Evolutionary conservation across 164 flowering plant genomes (phyloP).

Genomic region (Magnolia sinica): DNA sequence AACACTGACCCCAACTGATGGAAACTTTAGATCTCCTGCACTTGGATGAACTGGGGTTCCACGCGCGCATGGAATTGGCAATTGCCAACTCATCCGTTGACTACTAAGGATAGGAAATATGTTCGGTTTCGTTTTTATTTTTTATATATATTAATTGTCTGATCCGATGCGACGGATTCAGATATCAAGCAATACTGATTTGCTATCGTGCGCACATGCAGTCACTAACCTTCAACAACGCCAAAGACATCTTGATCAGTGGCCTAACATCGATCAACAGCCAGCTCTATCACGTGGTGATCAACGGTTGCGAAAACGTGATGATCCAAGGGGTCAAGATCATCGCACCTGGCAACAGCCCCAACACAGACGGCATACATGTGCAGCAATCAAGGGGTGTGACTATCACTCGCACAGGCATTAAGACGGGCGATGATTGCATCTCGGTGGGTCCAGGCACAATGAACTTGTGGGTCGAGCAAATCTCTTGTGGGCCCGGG

Average conservation of each 20-base stretch:
- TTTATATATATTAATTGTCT: too few relatives aligned
- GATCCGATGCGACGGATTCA: too few relatives aligned
- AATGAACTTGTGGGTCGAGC: conserved; percentile 18
- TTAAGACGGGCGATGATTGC: conserved; percentile 34
- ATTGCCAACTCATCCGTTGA: too few relatives aligned
- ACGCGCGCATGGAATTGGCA: too few relatives aligned
- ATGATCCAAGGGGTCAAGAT: conserved; percentile 16
- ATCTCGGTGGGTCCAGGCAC: conserved; percentile 35
- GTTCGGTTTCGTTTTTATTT: too few relatives aligned
- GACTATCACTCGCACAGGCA: conserved; percentile 14
- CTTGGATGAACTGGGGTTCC: too few relatives aligned
- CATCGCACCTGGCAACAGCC: conserved; percentile 22
- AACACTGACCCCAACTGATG: too few relatives aligned
- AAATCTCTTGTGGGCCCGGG: conserved; percentile 28
- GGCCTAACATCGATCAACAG: conserved; percentile 29
- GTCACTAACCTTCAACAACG: conserved; percentile 19
- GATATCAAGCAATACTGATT: too few relatives aligned
- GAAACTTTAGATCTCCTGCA: too few relatives aligned
- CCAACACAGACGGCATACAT: conserved; percentile 38
- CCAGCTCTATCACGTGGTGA: conserved; percentile 21
- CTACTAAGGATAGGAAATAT: too few relatives aligned
- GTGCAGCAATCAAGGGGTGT: conserved; percentile 20
- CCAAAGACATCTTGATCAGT: conserved; percentile 17
- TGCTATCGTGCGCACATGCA: conserved; percentile 1
- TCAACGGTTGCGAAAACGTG: conserved; percentile 23